phyloP scores from a whole-genome alignment of 768 basidiomycete species.

The Pulveroboletus sp. region DNA sequence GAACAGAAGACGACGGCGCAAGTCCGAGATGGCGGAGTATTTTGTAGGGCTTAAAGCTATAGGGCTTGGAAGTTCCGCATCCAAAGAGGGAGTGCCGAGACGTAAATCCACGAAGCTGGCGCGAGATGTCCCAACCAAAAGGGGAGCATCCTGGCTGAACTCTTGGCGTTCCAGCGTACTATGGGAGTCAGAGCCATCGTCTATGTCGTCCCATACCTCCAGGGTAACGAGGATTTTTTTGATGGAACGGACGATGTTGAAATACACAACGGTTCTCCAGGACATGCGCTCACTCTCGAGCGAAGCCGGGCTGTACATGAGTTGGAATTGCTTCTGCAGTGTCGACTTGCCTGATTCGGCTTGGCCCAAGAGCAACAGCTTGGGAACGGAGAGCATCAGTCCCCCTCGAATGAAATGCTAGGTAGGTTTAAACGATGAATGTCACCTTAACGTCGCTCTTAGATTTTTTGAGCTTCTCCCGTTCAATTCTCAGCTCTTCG shows the following conservation, averaged over 20 bases:
- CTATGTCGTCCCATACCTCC: conserved; percentile 56
- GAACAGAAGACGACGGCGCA: conserved; percentile 56
- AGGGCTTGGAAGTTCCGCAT: conserved; percentile 11
- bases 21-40: conserved; percentile 39
- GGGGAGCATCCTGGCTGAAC: conserved; percentile 22
- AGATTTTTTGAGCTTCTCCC: conserved; percentile 56
- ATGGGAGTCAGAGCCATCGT: conserved; percentile 46
- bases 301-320: conserved; percentile 72
- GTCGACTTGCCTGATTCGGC: conserved; percentile 78
- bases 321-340: conserved; percentile 74
- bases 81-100: conserved; percentile 6
- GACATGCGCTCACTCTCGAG: conserved; percentile 65
- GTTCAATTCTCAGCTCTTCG: conserved; percentile 68
- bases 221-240: conserved; percentile 63
- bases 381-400: conserved; percentile 19
- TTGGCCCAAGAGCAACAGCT: conserved; percentile 74
- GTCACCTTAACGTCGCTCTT: conserved; percentile 73
- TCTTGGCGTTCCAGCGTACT: conserved; percentile 32
- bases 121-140: conserved; percentile 12
- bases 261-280: conserved; percentile 71
- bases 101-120: conserved; percentile 10
- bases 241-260: conserved; percentile 69
- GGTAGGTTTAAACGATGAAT: neutral
- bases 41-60: conserved; percentile 18
- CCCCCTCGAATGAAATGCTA: neutral